Evolutionary conservation across 2,329 filamentous ascomycete genomes (phyloP).

Genomic region (Zymoseptoria brevis): DNA sequence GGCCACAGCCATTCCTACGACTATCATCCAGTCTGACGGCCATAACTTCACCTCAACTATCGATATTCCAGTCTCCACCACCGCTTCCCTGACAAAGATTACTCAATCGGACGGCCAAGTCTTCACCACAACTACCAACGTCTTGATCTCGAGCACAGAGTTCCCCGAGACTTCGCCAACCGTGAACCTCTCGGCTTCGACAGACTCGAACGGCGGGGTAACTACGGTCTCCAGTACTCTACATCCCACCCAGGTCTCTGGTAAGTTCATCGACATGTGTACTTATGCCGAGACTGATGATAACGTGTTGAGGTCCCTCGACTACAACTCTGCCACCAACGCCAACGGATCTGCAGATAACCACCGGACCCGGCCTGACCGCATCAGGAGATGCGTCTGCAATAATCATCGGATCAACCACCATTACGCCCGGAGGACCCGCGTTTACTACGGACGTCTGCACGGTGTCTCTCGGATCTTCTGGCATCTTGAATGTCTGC

Average conservation of each 20-base stretch:
- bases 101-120: neutral
- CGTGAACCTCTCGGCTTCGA: neutral
- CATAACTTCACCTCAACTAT: neutral
- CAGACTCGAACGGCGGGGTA: neutral
- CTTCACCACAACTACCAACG: neutral
- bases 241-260: neutral
- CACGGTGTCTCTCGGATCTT: neutral
- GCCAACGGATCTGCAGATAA: neutral
- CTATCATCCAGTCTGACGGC: neutral
- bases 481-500: neutral
- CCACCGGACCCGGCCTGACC: neutral
- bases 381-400: neutral
- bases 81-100: neutral
- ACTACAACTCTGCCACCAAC: neutral
- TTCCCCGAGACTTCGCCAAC: neutral
- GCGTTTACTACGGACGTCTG: neutral
- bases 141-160: neutral
- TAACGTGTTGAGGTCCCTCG: neutral
- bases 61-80: neutral
- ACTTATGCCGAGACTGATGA: neutral
- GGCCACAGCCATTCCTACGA: neutral
- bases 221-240: neutral
- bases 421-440: neutral
- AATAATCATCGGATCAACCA: constrained; percentile 1
- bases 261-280: neutral